phyloP scores from a whole-genome alignment of 208 protist species.

The Crithidia fasciculata region DNA sequence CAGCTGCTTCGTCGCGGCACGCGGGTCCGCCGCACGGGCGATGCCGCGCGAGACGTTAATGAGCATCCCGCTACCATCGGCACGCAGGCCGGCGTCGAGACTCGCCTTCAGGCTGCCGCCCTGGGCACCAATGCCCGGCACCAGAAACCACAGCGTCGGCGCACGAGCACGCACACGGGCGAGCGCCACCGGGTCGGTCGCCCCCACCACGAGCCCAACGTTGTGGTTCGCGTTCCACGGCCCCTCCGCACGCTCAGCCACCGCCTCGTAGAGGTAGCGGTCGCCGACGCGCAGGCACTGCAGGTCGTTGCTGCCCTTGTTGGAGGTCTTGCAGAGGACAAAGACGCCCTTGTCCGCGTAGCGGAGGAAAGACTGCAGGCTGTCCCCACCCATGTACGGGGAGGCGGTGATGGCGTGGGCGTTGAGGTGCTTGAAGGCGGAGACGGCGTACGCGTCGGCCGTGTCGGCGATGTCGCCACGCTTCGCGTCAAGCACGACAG shows the following conservation, averaged over 20 bases:
- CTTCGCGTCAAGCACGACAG: slow-evolving; percentile 89
- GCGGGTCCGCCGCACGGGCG: slow-evolving; percentile 69
- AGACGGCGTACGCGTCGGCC: slow-evolving; percentile 84
- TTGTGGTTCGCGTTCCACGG: slow-evolving; percentile 81
- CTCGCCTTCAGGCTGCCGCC: slow-evolving; percentile 78
- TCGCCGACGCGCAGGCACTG: slow-evolving; percentile 72
- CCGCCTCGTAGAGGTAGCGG: slow-evolving; percentile 74
- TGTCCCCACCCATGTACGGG: slow-evolving; percentile 90
- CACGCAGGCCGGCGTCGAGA: slow-evolving; percentile 76
- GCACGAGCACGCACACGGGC: slow-evolving; percentile 74
- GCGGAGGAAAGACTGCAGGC: slow-evolving; percentile 78
- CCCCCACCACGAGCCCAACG: slow-evolving; percentile 86
- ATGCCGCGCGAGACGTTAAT: slow-evolving; percentile 89
- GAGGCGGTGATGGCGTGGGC: slow-evolving; percentile 88
- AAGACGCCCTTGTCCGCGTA: slow-evolving; percentile 82
- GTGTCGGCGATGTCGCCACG: slow-evolving; percentile 90
- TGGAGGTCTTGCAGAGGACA: slow-evolving; percentile 90
- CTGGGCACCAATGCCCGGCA: slow-evolving; percentile 87
- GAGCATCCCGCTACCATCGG: slow-evolving; percentile 80
- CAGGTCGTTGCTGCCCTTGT: slow-evolving; percentile 88
- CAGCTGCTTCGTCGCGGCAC: slow-evolving; percentile 67
- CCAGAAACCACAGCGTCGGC: slow-evolving; percentile 88
- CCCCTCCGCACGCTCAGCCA: slow-evolving; percentile 77
- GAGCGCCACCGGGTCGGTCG: slow-evolving; percentile 82
- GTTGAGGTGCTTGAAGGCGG: slow-evolving; percentile 78